phyloP scores from a whole-genome alignment of 768 basidiomycete genomes.

The Dendrothele bispora region DNA sequence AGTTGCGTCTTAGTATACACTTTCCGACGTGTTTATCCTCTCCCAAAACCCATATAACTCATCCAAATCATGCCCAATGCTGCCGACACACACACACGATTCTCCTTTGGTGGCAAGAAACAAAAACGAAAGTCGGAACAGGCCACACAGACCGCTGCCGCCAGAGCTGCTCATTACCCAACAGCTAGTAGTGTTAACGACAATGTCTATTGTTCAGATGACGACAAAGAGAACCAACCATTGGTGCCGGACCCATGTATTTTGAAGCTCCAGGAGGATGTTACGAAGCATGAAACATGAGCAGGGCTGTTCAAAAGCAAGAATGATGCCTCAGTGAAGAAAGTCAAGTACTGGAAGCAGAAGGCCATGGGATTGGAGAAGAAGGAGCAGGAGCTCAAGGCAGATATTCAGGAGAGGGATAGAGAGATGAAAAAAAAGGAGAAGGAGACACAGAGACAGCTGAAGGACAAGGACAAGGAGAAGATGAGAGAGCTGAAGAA shows the following conservation, averaged over 20 bases:
- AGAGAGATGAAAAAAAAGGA: too few relatives aligned
- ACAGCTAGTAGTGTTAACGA: background rate
- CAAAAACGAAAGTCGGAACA: background rate
- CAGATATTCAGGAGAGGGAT: too few relatives aligned
- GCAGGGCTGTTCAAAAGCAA: background rate
- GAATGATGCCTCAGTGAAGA: too few relatives aligned
- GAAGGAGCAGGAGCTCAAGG: too few relatives aligned
- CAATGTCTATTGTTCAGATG: too few relatives aligned
- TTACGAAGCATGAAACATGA: background rate
- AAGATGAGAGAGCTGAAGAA: background rate
- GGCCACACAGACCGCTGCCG: background rate
- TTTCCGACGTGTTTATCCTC: too few relatives aligned
- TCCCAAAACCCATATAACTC: background rate
- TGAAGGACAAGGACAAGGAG: background rate
- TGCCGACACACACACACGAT: background rate
- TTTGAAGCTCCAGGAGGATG: background rate
- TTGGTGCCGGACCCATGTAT: background rate
- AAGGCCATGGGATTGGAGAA: background rate
- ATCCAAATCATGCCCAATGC: background rate
- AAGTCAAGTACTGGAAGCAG: background rate
- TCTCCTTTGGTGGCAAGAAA: background rate
- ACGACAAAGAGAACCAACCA: background rate
- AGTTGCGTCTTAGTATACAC: too few relatives aligned
- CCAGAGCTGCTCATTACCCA: background rate
- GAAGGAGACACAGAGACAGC: too few relatives aligned